These are phyloP conservation scores for Neurospora terricola DNA, from an alignment of 495 filamentous ascomycete genomes.

Conservation along the genomic window DNA sequence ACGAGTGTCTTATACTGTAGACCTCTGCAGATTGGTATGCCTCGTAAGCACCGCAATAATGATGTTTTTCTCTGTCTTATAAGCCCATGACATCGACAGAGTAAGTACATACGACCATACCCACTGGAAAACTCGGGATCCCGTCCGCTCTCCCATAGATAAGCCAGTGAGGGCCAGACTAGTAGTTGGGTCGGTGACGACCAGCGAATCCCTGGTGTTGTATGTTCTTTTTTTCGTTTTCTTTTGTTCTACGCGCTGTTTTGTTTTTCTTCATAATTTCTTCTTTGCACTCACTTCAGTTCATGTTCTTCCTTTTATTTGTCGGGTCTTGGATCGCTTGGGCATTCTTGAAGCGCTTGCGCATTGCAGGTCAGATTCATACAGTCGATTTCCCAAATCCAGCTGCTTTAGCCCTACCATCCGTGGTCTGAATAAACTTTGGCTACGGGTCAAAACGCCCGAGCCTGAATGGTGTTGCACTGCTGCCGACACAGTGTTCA, in stretches of 20 bases:
- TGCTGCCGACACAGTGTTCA: neutral
- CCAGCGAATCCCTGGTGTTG: neutral
- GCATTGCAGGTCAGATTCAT: neutral
- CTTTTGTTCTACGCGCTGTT: no score
- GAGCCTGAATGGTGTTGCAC: neutral
- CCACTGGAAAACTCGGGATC: no score
- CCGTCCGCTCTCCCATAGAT: neutral
- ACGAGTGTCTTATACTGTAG: no score
- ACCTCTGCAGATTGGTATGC: no score
- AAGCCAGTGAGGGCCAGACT: neutral
- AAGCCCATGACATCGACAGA: no score
- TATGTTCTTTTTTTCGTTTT: neutral
- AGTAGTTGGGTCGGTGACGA: neutral
- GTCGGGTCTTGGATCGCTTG: no score
- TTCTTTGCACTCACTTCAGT: no score
- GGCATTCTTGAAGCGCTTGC: neutral
- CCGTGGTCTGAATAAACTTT: neutral
- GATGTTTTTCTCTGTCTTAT: no score
- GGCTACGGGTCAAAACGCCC: no score
- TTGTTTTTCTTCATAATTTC: no score
- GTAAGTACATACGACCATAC: no score
- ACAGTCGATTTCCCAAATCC: neutral
- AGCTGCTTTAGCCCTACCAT: neutral
- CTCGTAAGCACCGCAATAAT: no score
- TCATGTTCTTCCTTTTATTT: neutral